These are phyloP conservation scores for Backusella macrospora DNA, from an alignment of 192 early-diverging fungal species.

Conservation along the genomic window DNA sequence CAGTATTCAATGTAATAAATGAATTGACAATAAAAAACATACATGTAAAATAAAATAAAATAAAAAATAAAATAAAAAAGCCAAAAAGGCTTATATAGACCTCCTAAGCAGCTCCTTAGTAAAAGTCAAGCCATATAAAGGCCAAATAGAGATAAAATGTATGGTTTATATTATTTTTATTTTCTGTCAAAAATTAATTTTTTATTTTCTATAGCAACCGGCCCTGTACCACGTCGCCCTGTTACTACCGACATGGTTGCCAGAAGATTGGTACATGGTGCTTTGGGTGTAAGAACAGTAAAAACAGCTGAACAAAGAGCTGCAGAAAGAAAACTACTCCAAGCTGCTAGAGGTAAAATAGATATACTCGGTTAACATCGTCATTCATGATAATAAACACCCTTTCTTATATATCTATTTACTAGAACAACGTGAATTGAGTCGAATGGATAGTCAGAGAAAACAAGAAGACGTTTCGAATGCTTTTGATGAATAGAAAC, in stretches of 20 bases:
- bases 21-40: too few relatives aligned
- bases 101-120: slow-evolving; percentile 52
- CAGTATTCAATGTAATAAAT: too few relatives aligned
- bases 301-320: slow-evolving; percentile 53
- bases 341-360: slow-evolving; percentile 49
- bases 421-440: slow-evolving; percentile 17
- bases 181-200: not conserved
- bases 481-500: slow-evolving; percentile 31
- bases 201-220: slow-evolving; percentile 2
- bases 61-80: too few relatives aligned
- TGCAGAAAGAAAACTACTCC: slow-evolving; percentile 45
- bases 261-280: slow-evolving; percentile 71
- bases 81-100: slow-evolving; percentile 57
- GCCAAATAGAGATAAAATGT: slow-evolving; percentile 17
- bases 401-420: not conserved
- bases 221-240: slow-evolving; percentile 41
- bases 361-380: too few relatives aligned
- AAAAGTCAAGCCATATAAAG: slow-evolving; percentile 45
- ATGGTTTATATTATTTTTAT: slow-evolving; percentile 12
- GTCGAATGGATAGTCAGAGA: not conserved
- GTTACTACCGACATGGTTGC: slow-evolving; percentile 74
- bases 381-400: too few relatives aligned
- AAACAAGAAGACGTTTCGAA: slow-evolving; percentile 15
- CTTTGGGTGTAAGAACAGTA: slow-evolving; percentile 62
- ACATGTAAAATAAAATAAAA: too few relatives aligned